These are phyloP conservation scores for Blumeriella jaapii DNA, from an alignment of 2,329 filamentous ascomycete species.

Conservation along the genomic window DNA sequence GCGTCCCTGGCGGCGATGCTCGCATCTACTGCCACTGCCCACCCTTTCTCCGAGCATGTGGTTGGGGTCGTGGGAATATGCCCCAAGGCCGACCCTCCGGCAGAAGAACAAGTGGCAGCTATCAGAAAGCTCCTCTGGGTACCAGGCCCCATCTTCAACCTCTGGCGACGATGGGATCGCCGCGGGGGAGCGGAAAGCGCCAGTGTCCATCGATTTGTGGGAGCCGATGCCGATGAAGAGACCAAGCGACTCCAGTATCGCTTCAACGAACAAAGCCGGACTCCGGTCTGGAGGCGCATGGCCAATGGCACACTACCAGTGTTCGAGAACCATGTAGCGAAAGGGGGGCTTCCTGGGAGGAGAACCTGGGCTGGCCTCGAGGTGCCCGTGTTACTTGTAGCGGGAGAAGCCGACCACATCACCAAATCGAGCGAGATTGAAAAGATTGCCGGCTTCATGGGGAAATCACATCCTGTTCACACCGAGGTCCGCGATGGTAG, in stretches of 20 bases:
- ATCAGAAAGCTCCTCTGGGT: constrained; percentile 52
- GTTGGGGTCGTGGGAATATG: constrained; percentile 72
- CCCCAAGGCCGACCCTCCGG: constrained; percentile 55
- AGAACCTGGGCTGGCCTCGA: constrained; percentile 62
- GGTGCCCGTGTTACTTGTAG: constrained; percentile 67
- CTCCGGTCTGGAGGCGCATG: constrained; percentile 74
- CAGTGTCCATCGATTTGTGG: constrained; percentile 71
- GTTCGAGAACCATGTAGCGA: constrained; percentile 40
- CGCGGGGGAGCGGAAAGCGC: constrained; percentile 66
- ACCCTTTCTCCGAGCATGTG: constrained; percentile 50
- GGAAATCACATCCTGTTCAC: constrained; percentile 18
- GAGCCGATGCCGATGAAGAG: constrained; percentile 50
- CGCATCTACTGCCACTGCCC: constrained; percentile 39
- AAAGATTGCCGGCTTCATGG: constrained; percentile 45
- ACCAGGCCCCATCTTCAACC: constrained; percentile 61
- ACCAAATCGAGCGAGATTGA: constrained; percentile 61
- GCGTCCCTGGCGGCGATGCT: constrained; percentile 66
- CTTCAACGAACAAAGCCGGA: constrained; percentile 75
- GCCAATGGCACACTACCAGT: constrained; percentile 57
- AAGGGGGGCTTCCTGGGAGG: constrained; percentile 56
- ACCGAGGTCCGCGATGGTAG: constrained; percentile 22
- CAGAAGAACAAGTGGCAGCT: constrained; percentile 37
- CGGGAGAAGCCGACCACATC: constrained; percentile 64
- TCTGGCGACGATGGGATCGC: constrained; percentile 68
- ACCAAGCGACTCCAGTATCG: constrained; percentile 56